These are phyloP conservation scores for Linnemannia zychae DNA, from an alignment of 192 early-diverging fungal genomes.

Conservation along the genomic window DNA sequence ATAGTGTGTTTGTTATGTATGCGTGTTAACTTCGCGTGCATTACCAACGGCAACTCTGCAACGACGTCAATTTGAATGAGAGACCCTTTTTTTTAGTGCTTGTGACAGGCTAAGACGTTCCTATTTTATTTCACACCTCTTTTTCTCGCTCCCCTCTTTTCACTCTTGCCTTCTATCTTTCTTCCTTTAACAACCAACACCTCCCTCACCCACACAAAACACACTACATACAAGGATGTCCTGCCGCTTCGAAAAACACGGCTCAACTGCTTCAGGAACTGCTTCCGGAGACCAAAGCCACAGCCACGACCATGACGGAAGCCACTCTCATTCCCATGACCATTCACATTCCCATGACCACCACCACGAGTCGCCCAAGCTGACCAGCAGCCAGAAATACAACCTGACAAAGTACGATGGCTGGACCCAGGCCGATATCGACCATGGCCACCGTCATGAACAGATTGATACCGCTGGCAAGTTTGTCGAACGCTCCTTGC, in stretches of 20 bases:
- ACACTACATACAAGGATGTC: slow-evolving; percentile 25
- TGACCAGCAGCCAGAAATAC: slow-evolving; percentile 53
- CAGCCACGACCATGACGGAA: slow-evolving; percentile 64
- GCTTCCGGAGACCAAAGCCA: slow-evolving; percentile 39
- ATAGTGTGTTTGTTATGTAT: too few relatives aligned
- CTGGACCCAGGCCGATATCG: slow-evolving; percentile 58
- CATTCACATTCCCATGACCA: slow-evolving; percentile 71
- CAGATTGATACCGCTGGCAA: slow-evolving; percentile 88
- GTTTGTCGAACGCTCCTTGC: slow-evolving; percentile 80
- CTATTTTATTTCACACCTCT: too few relatives aligned
- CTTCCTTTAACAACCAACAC: not conserved
- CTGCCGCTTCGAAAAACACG: slow-evolving; percentile 68
- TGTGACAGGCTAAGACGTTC: too few relatives aligned
- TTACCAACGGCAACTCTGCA: too few relatives aligned
- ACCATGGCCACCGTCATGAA: slow-evolving; percentile 95
- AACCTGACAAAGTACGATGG: slow-evolving; percentile 49
- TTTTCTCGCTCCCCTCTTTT: not conserved
- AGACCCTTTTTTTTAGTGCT: too few relatives aligned
- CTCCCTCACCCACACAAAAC: too few relatives aligned
- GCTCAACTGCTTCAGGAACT: slow-evolving; percentile 30
- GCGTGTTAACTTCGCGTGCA: too few relatives aligned
- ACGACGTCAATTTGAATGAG: too few relatives aligned
- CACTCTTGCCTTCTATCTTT: not conserved
- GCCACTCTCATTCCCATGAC: slow-evolving; percentile 71
- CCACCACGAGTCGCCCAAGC: slow-evolving; percentile 71